Percentiles rank a stretch among this genome's conserved stretches.
These are phyloP conservation scores for Glycine soja DNA, from an alignment of 306 rosid genomes.

Conservation along the genomic window DNA sequence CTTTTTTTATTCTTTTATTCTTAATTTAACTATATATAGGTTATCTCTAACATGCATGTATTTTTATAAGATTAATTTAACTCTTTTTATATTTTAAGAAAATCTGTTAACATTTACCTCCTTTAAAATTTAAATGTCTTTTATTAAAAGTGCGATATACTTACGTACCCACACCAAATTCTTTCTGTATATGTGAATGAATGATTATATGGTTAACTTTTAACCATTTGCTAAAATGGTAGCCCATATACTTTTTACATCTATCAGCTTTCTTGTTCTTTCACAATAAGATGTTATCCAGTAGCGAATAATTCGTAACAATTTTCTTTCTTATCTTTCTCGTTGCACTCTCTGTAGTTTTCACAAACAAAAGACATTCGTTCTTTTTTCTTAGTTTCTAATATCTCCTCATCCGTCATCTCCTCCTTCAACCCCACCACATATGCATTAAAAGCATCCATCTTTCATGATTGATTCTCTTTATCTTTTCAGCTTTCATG, in stretches of 20 bases:
- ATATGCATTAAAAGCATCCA: neutral
- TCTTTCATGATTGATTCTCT: neutral
- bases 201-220: neutral
- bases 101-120: neutral
- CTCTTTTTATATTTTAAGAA: neutral
- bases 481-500: neutral
- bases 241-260: too few species aligned
- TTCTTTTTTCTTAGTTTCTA: neutral
- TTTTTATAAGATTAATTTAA: neutral
- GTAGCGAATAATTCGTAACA: neutral
- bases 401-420: neutral
- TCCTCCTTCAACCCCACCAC: neutral
- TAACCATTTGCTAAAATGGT: neutral
- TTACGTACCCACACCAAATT: neutral
- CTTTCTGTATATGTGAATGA: neutral
- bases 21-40: neutral
- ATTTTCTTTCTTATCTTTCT: neutral
- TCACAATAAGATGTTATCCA: neutral
- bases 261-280: too few species aligned
- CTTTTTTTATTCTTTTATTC: neutral
- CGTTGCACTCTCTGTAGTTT: neutral
- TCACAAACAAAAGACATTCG: neutral
- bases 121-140: neutral
- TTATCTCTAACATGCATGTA: too few species aligned
- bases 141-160: neutral